These are phyloP conservation scores for Mortierella sp. DNA, from an alignment of 371 early-diverging fungal species.

Conservation along the genomic window DNA sequence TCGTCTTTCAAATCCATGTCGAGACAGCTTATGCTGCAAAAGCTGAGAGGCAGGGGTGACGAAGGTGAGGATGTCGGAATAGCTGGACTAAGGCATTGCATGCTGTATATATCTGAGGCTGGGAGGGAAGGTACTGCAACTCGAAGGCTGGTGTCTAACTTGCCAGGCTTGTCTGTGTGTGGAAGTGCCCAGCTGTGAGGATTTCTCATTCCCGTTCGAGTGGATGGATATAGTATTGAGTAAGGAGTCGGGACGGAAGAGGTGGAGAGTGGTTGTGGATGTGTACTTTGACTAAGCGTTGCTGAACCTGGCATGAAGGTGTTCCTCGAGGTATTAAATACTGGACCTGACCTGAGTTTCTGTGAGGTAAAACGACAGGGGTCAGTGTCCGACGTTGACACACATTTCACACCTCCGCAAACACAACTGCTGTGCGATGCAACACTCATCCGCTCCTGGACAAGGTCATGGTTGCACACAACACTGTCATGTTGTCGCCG, in stretches of 20 bases:
- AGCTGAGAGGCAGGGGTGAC: conserved; percentile 25
- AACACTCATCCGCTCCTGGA: too few species aligned
- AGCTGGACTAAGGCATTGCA: neutral
- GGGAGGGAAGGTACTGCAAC: neutral
- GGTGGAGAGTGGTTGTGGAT: neutral
- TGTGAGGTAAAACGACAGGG: too few species aligned
- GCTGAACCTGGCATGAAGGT: neutral
- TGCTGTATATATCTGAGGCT: neutral
- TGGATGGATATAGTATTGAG: neutral
- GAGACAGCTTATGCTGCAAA: neutral
- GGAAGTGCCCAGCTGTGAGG: conserved; percentile 10
- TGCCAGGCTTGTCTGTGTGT: conserved; percentile 8
- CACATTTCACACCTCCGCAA: too few species aligned
- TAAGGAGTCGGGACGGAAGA: neutral
- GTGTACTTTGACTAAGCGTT: neutral
- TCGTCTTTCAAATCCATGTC: conserved; percentile 7
- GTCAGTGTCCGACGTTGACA: too few species aligned
- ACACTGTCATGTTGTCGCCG: too few species aligned
- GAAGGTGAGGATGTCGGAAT: conserved; percentile 27
- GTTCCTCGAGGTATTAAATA: neutral
- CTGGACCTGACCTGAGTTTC: neutral
- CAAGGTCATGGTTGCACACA: neutral
- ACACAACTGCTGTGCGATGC: too few species aligned
- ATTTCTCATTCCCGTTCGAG: neutral
- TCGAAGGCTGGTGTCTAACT: conserved; percentile 6